Evolutionary conservation across 2,329 filamentous ascomycete genomes (phyloP).

Genomic region (Coniochaeta prunicola): DNA sequence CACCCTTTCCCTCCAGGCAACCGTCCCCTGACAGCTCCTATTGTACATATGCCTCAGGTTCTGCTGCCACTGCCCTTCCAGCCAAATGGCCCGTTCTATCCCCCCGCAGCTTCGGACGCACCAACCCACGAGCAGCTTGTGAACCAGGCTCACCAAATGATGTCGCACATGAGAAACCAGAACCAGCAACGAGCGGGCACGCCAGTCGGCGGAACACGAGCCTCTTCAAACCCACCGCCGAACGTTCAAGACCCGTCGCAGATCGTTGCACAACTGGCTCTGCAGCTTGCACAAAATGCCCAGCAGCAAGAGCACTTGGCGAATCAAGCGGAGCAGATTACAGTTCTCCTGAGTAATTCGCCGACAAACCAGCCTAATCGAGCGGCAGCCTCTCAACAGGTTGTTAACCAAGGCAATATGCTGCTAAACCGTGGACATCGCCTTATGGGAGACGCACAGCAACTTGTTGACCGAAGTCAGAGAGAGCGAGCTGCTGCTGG

Average conservation of each 20-base stretch:
- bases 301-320: background rate
- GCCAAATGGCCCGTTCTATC: background rate
- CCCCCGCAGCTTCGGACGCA: constrained; percentile 1
- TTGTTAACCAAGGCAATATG: constrained; percentile 21
- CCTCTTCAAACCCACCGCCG: background rate
- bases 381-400: constrained; percentile 34
- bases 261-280: constrained; percentile 1
- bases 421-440: background rate
- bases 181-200: background rate
- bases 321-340: constrained; percentile 22
- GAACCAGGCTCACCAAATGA: constrained; percentile 5
- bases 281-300: constrained; percentile 18
- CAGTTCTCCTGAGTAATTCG: constrained; percentile 25
- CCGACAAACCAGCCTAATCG: constrained; percentile 39
- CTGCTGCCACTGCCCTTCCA: constrained; percentile 2
- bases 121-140: constrained; percentile 4
- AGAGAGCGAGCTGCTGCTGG: constrained; percentile 30
- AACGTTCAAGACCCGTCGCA: background rate
- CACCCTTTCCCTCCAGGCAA: background rate
- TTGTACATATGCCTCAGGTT: background rate
- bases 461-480: constrained; percentile 25
- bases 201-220: background rate
- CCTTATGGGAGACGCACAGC: background rate
- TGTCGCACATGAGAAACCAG: constrained; percentile 6
- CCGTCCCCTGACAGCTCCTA: background rate